phyloP scores from a whole-genome alignment of 2,329 filamentous ascomycete species.

The Venturia oleaginea region DNA sequence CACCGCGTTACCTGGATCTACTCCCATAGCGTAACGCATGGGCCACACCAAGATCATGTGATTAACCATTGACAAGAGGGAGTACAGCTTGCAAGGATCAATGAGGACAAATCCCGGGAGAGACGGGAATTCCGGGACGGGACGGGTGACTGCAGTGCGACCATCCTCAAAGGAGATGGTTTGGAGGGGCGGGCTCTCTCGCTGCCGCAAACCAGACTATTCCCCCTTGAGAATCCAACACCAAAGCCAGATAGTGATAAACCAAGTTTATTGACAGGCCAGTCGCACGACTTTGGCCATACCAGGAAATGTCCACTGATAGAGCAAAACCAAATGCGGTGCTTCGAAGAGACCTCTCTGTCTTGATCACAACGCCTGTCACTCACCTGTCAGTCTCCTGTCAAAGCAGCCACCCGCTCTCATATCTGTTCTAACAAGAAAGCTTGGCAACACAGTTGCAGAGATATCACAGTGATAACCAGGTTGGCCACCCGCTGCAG shows the following conservation, averaged over 20 bases:
- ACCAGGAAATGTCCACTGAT: neutral
- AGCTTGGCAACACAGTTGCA: neutral
- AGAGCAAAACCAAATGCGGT: neutral
- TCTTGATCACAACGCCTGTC: slow-evolving; percentile 6
- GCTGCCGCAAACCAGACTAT: neutral
- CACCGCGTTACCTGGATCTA: neutral
- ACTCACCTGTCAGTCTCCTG: slow-evolving; percentile 5
- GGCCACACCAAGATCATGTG: too few relatives aligned
- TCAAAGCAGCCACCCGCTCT: slow-evolving; percentile 6
- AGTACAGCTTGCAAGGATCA: neutral
- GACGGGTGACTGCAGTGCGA: neutral
- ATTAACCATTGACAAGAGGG: too few relatives aligned
- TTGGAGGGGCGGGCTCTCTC: neutral
- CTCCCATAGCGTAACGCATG: too few relatives aligned
- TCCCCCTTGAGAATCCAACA: neutral
- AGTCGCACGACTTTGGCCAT: neutral
- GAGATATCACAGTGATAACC: neutral
- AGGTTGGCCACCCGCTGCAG: neutral
- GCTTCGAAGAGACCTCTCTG: neutral
- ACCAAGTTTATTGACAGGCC: neutral
- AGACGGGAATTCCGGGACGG: too few relatives aligned
- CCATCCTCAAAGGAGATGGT: neutral
- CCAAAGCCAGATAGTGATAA: neutral
- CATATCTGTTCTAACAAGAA: neutral
- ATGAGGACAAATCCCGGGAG: neutral